phyloP scores from a whole-genome alignment of 208 protist genomes.

The Trypanosoma boissoni region DNA sequence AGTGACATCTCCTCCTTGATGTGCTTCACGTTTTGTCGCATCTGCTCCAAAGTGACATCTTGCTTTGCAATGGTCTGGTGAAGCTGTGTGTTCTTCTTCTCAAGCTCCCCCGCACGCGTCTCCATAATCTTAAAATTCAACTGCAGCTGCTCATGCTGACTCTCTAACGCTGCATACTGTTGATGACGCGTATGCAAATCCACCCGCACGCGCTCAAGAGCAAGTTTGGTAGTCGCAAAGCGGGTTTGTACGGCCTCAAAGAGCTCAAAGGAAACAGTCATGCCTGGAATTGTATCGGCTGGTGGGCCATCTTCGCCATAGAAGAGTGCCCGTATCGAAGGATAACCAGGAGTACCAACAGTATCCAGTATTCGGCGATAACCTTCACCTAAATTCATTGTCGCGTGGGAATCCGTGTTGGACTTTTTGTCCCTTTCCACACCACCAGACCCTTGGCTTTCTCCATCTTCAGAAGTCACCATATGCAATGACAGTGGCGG shows the following conservation, averaged over 20 bases:
- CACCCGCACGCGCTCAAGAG: conserved; percentile 61
- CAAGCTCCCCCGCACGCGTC: conserved; percentile 47
- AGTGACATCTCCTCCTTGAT: conserved; percentile 47
- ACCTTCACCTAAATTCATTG: conserved; percentile 31
- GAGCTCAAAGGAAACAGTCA: conserved; percentile 82
- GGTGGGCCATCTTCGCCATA: conserved; percentile 44
- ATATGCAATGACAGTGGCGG: neutral
- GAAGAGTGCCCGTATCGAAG: conserved; percentile 57
- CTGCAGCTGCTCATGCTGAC: conserved; percentile 42
- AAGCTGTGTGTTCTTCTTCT: conserved; percentile 63
- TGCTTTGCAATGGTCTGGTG: conserved; percentile 67
- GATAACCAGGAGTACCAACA: conserved; percentile 63
- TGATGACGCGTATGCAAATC: conserved; percentile 69
- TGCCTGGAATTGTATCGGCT: conserved; percentile 52
- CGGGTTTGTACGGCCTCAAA: conserved; percentile 85
- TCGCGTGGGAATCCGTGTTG: conserved; percentile 5
- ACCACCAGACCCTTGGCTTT: neutral
- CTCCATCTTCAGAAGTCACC: neutral
- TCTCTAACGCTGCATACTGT: conserved; percentile 53
- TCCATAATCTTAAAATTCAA: conserved; percentile 48
- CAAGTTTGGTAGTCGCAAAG: conserved; percentile 65
- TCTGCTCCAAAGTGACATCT: conserved; percentile 66
- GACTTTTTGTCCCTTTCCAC: neutral
- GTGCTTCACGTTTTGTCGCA: conserved; percentile 52
- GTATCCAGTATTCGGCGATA: conserved; percentile 68